Evolutionary conservation across 225 moss, liverwort and hornwort genomes (phyloP).

Genomic region (Sphagnum contortum): DNA sequence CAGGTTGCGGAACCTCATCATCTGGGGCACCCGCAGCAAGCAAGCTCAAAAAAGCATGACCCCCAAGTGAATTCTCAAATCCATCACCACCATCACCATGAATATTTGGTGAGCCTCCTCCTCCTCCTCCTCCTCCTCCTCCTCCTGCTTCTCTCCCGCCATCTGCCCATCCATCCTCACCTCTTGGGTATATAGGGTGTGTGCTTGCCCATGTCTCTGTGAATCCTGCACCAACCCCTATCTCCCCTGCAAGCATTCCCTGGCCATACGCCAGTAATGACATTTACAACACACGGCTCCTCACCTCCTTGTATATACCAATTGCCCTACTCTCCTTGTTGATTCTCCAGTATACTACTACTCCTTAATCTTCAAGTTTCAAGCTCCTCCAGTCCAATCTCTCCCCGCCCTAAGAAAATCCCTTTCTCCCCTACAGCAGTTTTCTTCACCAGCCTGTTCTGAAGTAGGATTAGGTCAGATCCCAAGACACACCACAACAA

Average conservation of each 20-base stretch:
- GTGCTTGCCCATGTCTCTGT: conserved; percentile 67
- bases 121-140: conserved; percentile 25
- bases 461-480: too few species aligned
- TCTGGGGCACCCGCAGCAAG: conserved; percentile 26
- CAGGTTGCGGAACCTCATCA: conserved; percentile 21
- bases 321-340: too few species aligned
- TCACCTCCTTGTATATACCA: too few species aligned
- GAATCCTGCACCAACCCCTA: conserved; percentile 69
- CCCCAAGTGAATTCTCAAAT: conserved; percentile 8
- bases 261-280: conserved; percentile 85
- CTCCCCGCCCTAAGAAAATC: too few species aligned
- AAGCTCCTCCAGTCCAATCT: too few species aligned
- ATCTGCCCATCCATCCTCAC: conserved; percentile 30
- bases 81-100: conserved; percentile 9
- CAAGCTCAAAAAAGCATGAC: conserved; percentile 32
- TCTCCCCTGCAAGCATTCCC: conserved; percentile 77
- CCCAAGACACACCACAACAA: too few species aligned
- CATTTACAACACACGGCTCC: conserved; percentile 18
- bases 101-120: conserved; percentile 18
- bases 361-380: too few species aligned
- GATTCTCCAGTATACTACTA: too few species aligned
- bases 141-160: conserved; percentile 24
- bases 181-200: conserved; percentile 34
- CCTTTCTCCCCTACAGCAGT: too few species aligned
- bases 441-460: too few species aligned